Base-by-base conservation (phyloP, 345 rosid species). In the Nasturtium officinale region DNA sequence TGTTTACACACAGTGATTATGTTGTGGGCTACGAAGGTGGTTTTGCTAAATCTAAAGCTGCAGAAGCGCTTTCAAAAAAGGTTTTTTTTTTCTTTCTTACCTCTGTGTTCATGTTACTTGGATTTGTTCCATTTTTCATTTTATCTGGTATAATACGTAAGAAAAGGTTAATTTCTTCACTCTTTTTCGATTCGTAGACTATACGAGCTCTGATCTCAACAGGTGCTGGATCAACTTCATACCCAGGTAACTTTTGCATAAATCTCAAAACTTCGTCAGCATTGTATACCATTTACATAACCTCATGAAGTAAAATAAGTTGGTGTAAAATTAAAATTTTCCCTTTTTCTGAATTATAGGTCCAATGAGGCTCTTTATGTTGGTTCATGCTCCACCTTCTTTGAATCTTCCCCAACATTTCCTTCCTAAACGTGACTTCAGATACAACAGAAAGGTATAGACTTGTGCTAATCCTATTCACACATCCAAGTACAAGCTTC, bases 381-480 rank as follows among this genome's bases (percentile, higher is more conserved):
- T 95, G 86, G 84, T 86, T 65, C 84, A 86, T 80, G 99, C 95
- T 72, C 95, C 90, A 32, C 61, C 90, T 58, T 81, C 93, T 72
- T 72, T 88, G 65, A 86, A 82, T 76, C 81, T 86, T 45, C 92
- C 97, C 18, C 77, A 77, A 64, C 91, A 91, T 87, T 95, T 89
- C 84, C 90, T 91, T 78, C 99, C 96, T 35, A 95, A 91, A 83
- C 96, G 91, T 55, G 99, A 88, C 66, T 91, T 95, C 84, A 91
- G 75, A 85, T 86, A 75, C 82, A 87, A 78, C 85, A 90, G 82
- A 81, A 91, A 91, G 96, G 99, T 91, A 65, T 17, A 56, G 13
- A 50, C 63, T 45, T 54, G n/a, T 52, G 35, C 25, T 67, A 35
- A 15, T 47, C 42, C 3, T 17, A 29, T 29, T 30, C 23, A 62